Percentiles rank a stretch among this genome's conserved stretches.
Conservation (phyloP, 2,329 filamentous ascomycete genomes). For the Pyrenochaeta sp. region DNA sequence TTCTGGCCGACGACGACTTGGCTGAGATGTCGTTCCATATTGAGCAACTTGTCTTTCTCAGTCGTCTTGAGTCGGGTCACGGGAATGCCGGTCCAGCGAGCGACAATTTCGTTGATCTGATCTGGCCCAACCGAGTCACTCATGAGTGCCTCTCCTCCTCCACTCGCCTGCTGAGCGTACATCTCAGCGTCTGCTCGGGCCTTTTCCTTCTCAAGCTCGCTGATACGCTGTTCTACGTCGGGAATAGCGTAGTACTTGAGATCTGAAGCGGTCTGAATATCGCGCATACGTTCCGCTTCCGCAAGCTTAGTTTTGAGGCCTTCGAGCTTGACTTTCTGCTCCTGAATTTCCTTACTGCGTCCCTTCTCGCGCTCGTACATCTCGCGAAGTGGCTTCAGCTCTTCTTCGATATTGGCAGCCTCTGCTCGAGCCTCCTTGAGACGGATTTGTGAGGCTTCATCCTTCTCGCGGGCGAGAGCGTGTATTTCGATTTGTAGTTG, state of each 20-base stretch:
- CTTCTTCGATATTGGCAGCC: slow-evolving; percentile 92
- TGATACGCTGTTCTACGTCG: slow-evolving; percentile 83
- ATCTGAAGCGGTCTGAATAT: slow-evolving; percentile 88
- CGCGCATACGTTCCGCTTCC: slow-evolving; percentile 86
- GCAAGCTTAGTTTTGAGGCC: slow-evolving; percentile 90
- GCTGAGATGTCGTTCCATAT: slow-evolving; percentile 89
- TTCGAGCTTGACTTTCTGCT: slow-evolving; percentile 94
- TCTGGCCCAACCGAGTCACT: slow-evolving; percentile 95
- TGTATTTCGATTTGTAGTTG: slow-evolving; percentile 98
- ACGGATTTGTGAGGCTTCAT: slow-evolving; percentile 87
- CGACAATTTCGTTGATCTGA: slow-evolving; percentile 98
- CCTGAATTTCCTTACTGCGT: slow-evolving; percentile 89
- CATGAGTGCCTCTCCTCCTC: slow-evolving; percentile 71
- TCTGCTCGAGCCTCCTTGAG: slow-evolving; percentile 86
- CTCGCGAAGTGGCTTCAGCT: slow-evolving; percentile 87
- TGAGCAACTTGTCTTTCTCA: slow-evolving; percentile 97
- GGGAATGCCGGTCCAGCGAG: slow-evolving; percentile 97
- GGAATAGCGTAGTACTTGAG: slow-evolving; percentile 97
- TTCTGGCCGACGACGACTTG: slow-evolving; percentile 92
- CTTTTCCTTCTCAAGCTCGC: slow-evolving; percentile 81
- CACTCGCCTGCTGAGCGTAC: slow-evolving; percentile 65
- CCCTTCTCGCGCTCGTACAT: slow-evolving; percentile 96
- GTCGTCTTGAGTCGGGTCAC: slow-evolving; percentile 92
- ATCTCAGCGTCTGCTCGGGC: slow-evolving; percentile 76
- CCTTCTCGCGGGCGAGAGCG: slow-evolving; percentile 90